Percentiles rank a stretch among this genome's conserved stretches.
phyloP scores from a whole-genome alignment of 2,329 filamentous ascomycete species.

The Sporothrix brunneoviolacea region DNA sequence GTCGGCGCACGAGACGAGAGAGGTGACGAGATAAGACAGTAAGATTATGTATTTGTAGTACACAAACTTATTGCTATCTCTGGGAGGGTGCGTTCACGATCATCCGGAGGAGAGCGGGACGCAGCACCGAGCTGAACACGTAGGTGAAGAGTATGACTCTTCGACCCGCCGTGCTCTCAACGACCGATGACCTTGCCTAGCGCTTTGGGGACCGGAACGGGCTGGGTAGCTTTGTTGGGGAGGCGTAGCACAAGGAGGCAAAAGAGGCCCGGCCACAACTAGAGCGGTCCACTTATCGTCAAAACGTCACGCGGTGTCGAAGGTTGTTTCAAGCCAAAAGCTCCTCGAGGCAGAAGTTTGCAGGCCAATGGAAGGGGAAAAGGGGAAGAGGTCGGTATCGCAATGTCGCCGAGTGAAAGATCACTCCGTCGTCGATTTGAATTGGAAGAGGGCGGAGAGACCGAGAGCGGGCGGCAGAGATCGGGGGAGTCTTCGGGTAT shows the following conservation, averaged over 20 bases:
- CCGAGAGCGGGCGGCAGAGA: not conserved
- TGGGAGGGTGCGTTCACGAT: constrained; percentile 25
- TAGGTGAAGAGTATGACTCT: constrained; percentile 44
- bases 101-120: constrained; percentile 31
- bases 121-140: constrained; percentile 33
- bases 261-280: constrained; percentile 2
- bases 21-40: constrained; percentile 2
- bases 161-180: constrained; percentile 30
- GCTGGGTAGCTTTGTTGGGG: constrained; percentile 6
- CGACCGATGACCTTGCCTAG: constrained; percentile 14
- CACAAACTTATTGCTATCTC: constrained; percentile 18
- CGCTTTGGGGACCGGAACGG: constrained; percentile 4
- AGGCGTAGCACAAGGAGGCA: constrained; percentile 7
- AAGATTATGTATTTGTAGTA: constrained; percentile 26
- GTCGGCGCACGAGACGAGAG: not conserved
- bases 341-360: not conserved
- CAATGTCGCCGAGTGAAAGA: too few relatives aligned
- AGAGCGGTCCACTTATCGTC: constrained; percentile 12
- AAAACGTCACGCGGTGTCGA: not conserved
- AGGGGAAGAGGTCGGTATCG: not conserved
- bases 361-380: not conserved
- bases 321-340: not conserved
- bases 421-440: too few relatives aligned
- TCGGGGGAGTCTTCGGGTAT: not conserved
- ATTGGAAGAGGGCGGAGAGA: too few relatives aligned